Conservation (phyloP, 2,329 filamentous ascomycete genomes). For the Talaromyces sp. region DNA sequence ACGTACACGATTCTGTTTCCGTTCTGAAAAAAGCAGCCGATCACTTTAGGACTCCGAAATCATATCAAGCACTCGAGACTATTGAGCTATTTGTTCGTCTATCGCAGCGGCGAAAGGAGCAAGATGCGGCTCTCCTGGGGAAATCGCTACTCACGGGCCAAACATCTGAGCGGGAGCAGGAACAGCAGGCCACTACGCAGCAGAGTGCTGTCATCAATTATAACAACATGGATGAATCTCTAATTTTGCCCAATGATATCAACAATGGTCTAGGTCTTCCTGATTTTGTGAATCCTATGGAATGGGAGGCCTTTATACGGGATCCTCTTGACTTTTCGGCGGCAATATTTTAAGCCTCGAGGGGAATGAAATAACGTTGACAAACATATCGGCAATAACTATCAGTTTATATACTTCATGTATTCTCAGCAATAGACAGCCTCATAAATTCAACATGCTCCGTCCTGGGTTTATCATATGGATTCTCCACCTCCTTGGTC, state of each 20-base stretch:
- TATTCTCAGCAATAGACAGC: background rate
- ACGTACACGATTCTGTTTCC: background rate
- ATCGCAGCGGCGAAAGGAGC: background rate
- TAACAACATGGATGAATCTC: background rate
- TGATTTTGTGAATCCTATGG: background rate
- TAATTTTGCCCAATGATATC: background rate
- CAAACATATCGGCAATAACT: background rate
- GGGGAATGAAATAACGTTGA: background rate
- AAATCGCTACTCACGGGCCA: background rate
- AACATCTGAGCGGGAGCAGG: background rate
- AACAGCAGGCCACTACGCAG: background rate
- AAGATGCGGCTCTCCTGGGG: background rate
- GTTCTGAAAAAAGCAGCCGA: background rate
- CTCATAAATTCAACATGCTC: background rate
- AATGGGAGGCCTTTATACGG: background rate
- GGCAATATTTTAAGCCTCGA: background rate
- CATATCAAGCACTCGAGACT: conserved; percentile 2
- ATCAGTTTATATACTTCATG: background rate
- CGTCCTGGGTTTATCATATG: conserved; percentile 14
- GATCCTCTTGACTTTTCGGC: conserved; percentile 1
- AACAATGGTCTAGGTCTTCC: background rate
- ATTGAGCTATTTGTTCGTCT: conserved; percentile 1
- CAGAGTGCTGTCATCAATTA: background rate
- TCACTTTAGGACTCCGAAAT: conserved; percentile 1
- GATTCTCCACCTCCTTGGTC: conserved; percentile 17